Evolutionary conservation across 345 rosid genomes (phyloP), one percentile per base, ranked within the genome.

Genomic region (Eucalyptus marginata): DNA sequence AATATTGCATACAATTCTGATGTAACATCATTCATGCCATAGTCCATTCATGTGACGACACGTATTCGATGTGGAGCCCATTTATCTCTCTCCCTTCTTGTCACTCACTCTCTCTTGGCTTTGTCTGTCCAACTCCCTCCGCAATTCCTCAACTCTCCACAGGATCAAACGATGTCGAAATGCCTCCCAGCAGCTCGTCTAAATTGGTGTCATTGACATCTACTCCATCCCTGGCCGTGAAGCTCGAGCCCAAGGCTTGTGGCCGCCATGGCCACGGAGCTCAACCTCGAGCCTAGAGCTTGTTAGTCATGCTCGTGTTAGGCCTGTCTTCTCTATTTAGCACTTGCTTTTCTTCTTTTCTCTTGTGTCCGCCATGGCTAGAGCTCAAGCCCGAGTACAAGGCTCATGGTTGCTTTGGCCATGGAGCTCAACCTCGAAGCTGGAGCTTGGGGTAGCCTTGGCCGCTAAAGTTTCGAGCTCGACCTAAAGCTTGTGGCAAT

Each of bases 211-310:
- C 62, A 56, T 5, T 4, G 6, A 56, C 29, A 56, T 56, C 62
- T 22, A 20, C 62, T 56, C 29, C 62, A 20, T 56, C 62, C 62
- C 6, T 1, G 0, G 6, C 3, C 2, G 1, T 56, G 62, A 6
- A 56, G 62, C 29, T 56, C 1, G 3, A 56, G 29, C 62, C 9
- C 29, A 20, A 10, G 29, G 62, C 62, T 56, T 56, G 62, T 24
- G 51, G 27, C 13, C 5, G 0, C 62, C 62, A 56, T 56, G 29
- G 29, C 27, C 27, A 56, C 6, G 2, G 0, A 54, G 29, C 29
- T 56, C 62, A 56, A 56, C 62, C 27, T 56, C 1, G 5, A 56
- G 62, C 27, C 29, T 56, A 56, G 62, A 56, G 62, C 62, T 56
- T 56, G 6, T 56, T 56, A 56, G 27, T 22, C 27, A 56, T 20